These are phyloP conservation scores for Asterophora lycoperdoides DNA, from an alignment of 768 basidiomycete genomes.

Conservation along the genomic window DNA sequence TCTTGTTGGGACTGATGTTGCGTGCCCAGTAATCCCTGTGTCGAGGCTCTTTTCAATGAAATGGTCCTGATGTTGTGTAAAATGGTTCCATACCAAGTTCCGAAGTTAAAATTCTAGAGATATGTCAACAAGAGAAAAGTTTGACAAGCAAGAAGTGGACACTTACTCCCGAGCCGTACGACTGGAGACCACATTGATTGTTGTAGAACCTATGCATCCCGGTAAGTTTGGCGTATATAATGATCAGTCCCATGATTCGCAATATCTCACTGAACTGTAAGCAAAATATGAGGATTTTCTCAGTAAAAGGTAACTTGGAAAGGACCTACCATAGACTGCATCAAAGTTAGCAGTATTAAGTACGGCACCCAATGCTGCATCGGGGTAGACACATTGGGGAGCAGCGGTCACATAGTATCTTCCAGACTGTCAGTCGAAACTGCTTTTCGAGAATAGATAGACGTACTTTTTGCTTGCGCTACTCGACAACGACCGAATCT, in stretches of 20 bases:
- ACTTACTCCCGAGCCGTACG: constrained; percentile 37
- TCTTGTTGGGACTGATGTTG: constrained; percentile 49
- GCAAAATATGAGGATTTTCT: not conserved
- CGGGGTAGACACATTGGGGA: constrained; percentile 68
- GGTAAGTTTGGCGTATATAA: not conserved
- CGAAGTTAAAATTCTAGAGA: constrained; percentile 59
- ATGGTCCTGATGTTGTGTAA: no score
- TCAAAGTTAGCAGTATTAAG: constrained; percentile 63
- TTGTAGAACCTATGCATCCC: constrained; percentile 48
- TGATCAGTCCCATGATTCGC: not conserved
- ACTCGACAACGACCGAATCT: constrained; percentile 47
- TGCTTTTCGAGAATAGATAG: not conserved
- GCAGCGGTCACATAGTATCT: constrained; percentile 67
- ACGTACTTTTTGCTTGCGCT: constrained; percentile 51
- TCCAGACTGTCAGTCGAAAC: not conserved
- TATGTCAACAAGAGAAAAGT: constrained; percentile 6
- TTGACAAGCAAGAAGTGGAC: not conserved
- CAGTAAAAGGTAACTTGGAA: not conserved
- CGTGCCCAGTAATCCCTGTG: constrained; percentile 64
- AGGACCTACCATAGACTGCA: constrained; percentile 53
- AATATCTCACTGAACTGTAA: constrained; percentile 31
- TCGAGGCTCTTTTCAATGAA: not conserved
- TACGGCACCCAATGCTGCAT: constrained; percentile 54
- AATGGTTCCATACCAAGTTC: constrained; percentile 39
- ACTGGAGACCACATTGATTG: constrained; percentile 46